Evolutionary conservation across 2,329 filamentous ascomycete genomes (phyloP), one percentile per base, ranked within the genome.

Genomic region (Fusarium odoratissimum): DNA sequence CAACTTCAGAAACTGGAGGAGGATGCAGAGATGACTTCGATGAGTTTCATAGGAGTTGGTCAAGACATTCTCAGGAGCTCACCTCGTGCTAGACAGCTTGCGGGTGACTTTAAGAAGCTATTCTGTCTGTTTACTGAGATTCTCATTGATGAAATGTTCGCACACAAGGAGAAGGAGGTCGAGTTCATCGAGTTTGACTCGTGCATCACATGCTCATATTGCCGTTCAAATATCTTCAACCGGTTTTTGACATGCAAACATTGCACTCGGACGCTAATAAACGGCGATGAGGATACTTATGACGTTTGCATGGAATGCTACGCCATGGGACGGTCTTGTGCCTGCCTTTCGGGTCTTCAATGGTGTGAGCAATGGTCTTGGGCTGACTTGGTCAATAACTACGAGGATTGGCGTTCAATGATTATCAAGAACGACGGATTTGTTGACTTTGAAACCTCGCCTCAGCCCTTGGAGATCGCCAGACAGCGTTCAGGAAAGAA

Each of bases 231-330:
- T 78, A 97, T 99, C 61, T 98, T 98, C 87, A 99, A 99, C 81
- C 90, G 95, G 6, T 99, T 99, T 79, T 83, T 99, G 30, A 97
- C 95, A 7, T 99, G 96, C 84, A 94, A 94, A 65, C 89, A 91
- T 59, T 99, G 96, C 80, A 89, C 94, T 49, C 87, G 91, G 40
- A 85, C 87, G 54, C 86, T 93, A 25, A 85, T 88, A 16, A 88
- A 88, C 66, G 93, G 91, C 37, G 90, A 88, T 21, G 92, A 94
- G 61, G 93, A 98, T 78, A 93, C 93, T 0, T 99, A 98, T 79
- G 96, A 99, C 80, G 88, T 99, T 28, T 99, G 96, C 79, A 95
- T 99, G 93, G 96, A 99, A 75, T 99, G 96, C 79, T 99, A 97
- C 79, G 93, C 91, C n/a, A 97, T 98, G 93, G 96, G 96, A 28